Evolutionary conservation across 164 flowering plant genomes (phyloP).

Genomic region (Santalum album): DNA sequence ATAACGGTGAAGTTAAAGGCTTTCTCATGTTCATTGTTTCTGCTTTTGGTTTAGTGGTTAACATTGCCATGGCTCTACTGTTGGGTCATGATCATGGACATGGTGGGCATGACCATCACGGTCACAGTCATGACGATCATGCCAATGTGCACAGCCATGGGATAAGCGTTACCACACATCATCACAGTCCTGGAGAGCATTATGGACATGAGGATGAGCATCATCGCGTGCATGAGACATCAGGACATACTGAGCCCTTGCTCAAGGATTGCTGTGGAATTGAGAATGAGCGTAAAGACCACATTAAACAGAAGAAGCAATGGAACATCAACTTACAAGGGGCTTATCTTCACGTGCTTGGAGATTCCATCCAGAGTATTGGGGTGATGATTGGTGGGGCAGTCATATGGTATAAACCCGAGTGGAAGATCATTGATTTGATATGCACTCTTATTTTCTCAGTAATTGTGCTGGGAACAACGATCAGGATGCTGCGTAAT

Average conservation of each 20-base stretch:
- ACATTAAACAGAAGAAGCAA: neutral
- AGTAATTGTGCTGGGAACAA: constrained; percentile 16
- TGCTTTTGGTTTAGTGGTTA: constrained; percentile 38
- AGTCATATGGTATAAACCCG: constrained; percentile 18
- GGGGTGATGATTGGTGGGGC: constrained; percentile 14
- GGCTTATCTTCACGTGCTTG: constrained; percentile 18
- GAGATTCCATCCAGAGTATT: constrained; percentile 15
- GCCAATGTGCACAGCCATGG: constrained; percentile 12
- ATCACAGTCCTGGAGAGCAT: constrained; percentile 10
- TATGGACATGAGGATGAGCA: constrained; percentile 7
- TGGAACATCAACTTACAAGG: constrained; percentile 18
- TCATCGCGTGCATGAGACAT: constrained; percentile 9
- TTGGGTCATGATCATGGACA: constrained; percentile 39
- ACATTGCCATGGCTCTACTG: constrained; percentile 31
- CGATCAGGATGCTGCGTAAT: constrained; percentile 6
- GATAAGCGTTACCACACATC: constrained; percentile 12
- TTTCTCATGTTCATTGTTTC: constrained; percentile 39
- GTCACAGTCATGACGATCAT: constrained; percentile 14
- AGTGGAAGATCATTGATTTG: constrained; percentile 16
- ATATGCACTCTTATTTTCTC: constrained; percentile 24
- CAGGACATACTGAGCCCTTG: constrained; percentile 1
- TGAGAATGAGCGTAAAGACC: neutral
- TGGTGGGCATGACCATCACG: constrained; percentile 17
- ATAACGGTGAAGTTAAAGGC: constrained; percentile 28
- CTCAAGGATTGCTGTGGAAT: constrained; percentile 6